Percentiles rank a stretch among this genome's conserved stretches.
phyloP scores from a whole-genome alignment of 176 grass and related monocot genomes.

The Aegilops umbellulata region DNA sequence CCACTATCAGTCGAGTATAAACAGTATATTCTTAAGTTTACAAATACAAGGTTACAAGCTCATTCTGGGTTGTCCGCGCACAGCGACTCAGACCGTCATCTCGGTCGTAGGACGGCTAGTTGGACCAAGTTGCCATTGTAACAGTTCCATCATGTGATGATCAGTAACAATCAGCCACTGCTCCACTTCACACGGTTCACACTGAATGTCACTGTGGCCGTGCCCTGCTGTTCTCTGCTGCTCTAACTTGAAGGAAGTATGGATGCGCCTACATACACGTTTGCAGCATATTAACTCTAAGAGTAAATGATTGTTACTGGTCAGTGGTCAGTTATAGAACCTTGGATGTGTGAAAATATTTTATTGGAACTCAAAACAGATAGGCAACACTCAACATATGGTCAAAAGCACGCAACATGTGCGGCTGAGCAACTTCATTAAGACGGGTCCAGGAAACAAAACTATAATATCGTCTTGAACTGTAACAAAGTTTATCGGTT shows the following conservation, averaged over 20 bases:
- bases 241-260: conserved; percentile 87
- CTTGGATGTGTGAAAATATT: neutral
- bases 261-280: conserved; percentile 71
- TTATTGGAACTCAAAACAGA: conserved; percentile 4
- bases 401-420: neutral
- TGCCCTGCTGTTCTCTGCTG: conserved; percentile 72
- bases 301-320: neutral
- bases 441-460: no score
- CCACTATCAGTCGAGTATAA: neutral
- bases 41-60: neutral
- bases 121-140: neutral
- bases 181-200: neutral
- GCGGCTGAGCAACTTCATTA: neutral
- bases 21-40: neutral
- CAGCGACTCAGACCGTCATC: neutral
- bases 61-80: neutral
- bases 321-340: neutral
- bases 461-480: neutral
- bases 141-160: conserved; percentile 7
- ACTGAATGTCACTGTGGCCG: conserved; percentile 39
- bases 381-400: neutral
- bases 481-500: neutral
- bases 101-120: neutral
- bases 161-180: conserved; percentile 6
- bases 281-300: neutral